These are phyloP conservation scores for Aspergillus sp. DNA, from an alignment of 2,329 filamentous ascomycete genomes.

Conservation along the genomic window DNA sequence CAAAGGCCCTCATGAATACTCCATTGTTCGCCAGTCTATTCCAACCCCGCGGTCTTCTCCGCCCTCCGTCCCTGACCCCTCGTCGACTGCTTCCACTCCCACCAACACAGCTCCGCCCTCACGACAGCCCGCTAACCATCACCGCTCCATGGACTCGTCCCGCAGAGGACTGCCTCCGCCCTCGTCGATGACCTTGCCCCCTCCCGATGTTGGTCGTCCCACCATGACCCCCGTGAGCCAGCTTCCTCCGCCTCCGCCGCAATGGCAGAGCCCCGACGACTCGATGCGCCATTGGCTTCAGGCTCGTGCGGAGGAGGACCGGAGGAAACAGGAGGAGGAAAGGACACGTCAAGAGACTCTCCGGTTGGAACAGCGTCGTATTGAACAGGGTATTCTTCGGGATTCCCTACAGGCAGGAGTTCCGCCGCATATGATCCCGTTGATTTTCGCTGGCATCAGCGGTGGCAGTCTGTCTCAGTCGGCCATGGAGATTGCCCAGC, in stretches of 20 bases:
- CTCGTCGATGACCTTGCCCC: constrained; percentile 59
- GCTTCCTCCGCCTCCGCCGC: constrained; percentile 56
- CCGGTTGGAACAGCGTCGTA: constrained; percentile 65
- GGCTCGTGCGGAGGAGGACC: constrained; percentile 68
- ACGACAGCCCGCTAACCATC: constrained; percentile 19
- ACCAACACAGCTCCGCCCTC: constrained; percentile 28
- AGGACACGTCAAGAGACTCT: constrained; percentile 59
- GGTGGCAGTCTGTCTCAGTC: constrained; percentile 57
- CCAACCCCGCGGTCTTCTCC: constrained; percentile 34
- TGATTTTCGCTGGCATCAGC: constrained; percentile 69
- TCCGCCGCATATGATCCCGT: constrained; percentile 67
- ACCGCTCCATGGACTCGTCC: constrained; percentile 61
- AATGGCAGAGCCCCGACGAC: constrained; percentile 65
- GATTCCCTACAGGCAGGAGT: constrained; percentile 66
- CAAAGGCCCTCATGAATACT: constrained; percentile 47
- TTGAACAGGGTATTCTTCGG: constrained; percentile 68
- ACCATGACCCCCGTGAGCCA: constrained; percentile 43
- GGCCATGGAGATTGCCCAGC: constrained; percentile 64
- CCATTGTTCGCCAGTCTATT: constrained; percentile 36
- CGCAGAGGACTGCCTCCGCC: constrained; percentile 67
- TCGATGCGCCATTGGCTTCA: constrained; percentile 67
- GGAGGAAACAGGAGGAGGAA: constrained; percentile 63
- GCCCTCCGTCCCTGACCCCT: constrained; percentile 27
- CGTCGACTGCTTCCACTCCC: constrained; percentile 21
- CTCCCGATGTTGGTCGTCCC: constrained; percentile 23